These are phyloP conservation scores for maize (Zea mays) DNA, from an alignment of 176 grass and related monocot species.

Conservation along the genomic window DNA sequence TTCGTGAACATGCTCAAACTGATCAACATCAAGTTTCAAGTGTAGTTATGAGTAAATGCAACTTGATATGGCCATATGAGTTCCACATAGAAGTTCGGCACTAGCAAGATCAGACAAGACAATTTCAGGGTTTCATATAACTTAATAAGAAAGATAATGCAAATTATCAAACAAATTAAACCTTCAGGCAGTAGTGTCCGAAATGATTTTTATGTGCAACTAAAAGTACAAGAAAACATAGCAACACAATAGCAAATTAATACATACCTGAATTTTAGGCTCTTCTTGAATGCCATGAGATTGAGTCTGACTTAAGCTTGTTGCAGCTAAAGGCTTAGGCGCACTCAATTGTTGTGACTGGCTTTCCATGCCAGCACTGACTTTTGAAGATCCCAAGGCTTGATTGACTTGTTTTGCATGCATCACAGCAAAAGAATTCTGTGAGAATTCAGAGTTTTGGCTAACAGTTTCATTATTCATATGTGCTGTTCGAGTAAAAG, in stretches of 20 bases:
- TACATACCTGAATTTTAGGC: slow-evolving; percentile 59
- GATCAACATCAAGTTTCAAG: background rate
- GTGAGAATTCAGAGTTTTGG: slow-evolving; percentile 38
- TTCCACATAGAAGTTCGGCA: slow-evolving; percentile 1
- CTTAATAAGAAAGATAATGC: background rate
- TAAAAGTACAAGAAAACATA: slow-evolving; percentile 3
- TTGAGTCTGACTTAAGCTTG: slow-evolving; percentile 44
- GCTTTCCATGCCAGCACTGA: slow-evolving; percentile 44
- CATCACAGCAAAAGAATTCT: slow-evolving; percentile 47
- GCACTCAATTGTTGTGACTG: slow-evolving; percentile 29
- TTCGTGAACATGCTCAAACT: too few relatives aligned
- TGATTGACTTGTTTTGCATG: slow-evolving; percentile 63
- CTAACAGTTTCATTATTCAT: slow-evolving; percentile 59
- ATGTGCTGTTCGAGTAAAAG: slow-evolving; percentile 47
- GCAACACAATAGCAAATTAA: slow-evolving; percentile 30
- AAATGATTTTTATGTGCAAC: slow-evolving; percentile 7
- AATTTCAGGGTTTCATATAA: slow-evolving; percentile 9
- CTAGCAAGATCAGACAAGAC: slow-evolving; percentile 17
- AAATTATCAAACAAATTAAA: slow-evolving; percentile 1
- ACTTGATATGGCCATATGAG: background rate
- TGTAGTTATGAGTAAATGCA: background rate
- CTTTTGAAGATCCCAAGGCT: slow-evolving; percentile 47
- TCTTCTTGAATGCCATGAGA: slow-evolving; percentile 52
- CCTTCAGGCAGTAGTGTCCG: background rate
- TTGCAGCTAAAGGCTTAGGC: slow-evolving; percentile 41